Evolutionary conservation across 345 rosid species (phyloP).

Genomic region (Camelina neglecta): DNA sequence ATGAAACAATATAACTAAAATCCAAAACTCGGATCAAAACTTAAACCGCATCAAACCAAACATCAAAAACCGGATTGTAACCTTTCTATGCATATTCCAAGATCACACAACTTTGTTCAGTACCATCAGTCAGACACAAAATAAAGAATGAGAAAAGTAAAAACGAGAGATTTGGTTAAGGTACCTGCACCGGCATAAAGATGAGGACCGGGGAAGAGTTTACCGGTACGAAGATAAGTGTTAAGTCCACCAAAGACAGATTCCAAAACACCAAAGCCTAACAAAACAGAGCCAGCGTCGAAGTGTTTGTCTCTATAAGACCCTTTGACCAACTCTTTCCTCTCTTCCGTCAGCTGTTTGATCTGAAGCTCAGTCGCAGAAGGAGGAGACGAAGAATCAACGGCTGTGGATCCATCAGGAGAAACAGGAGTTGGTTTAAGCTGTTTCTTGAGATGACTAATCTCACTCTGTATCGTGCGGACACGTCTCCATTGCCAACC

Average conservation of each 20-base stretch:
- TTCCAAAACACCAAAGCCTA: constrained; percentile 89
- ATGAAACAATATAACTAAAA: background rate
- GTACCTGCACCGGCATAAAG: constrained; percentile 88
- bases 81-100: background rate
- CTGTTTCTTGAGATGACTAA: constrained; percentile 74
- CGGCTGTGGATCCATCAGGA: constrained; percentile 62
- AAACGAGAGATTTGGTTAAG: background rate
- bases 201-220: constrained; percentile 98
- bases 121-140: background rate
- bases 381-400: constrained; percentile 51
- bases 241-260: constrained; percentile 77
- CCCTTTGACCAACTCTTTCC: constrained; percentile 45
- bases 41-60: background rate
- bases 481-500: constrained; percentile 99
- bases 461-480: constrained; percentile 68
- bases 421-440: constrained; percentile 70
- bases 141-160: background rate
- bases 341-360: constrained; percentile 69
- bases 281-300: constrained; percentile 81
- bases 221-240: constrained; percentile 84
- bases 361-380: constrained; percentile 62
- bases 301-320: constrained; percentile 74
- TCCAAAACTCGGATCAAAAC: background rate
- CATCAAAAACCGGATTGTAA: background rate
- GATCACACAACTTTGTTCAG: background rate